Percentiles rank a stretch among this genome's conserved stretches.
phyloP scores from a whole-genome alignment of 257 asterid species.

The Gardenia jasminoides region DNA sequence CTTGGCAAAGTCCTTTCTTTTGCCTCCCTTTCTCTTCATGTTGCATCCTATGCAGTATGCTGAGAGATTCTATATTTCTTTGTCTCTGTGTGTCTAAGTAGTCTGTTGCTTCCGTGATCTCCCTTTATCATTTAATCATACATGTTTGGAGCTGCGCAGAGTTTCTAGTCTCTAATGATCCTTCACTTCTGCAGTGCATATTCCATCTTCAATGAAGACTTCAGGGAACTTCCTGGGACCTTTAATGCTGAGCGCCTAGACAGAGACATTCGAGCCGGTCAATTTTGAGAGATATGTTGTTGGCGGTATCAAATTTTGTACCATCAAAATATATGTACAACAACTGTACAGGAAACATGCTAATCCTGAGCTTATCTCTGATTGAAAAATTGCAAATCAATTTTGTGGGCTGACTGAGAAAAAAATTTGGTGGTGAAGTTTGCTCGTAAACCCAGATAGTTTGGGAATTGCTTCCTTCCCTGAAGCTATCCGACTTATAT shows the following conservation, averaged over 20 bases:
- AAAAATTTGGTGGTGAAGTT: not conserved
- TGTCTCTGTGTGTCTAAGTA: not conserved
- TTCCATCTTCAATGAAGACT: constrained; percentile 86
- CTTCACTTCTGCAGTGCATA: constrained; percentile 70
- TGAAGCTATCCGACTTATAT: too few relatives aligned
- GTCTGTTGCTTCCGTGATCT: not conserved
- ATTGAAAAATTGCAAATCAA: not conserved
- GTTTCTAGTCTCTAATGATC: not conserved
- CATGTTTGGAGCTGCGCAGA: not conserved
- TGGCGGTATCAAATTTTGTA: not conserved
- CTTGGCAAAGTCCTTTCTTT: not conserved
- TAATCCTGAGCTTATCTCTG: not conserved
- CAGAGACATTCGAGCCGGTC: constrained; percentile 82
- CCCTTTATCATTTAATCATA: not conserved
- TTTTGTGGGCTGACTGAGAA: not conserved
- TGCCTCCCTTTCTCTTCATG: not conserved
- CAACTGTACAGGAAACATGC: constrained; percentile 4
- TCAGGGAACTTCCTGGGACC: constrained; percentile 92
- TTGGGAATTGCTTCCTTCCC: not conserved
- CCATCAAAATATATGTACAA: not conserved
- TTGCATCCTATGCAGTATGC: not conserved
- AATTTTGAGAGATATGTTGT: constrained; percentile 40
- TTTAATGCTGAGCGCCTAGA: constrained; percentile 89
- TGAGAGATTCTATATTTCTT: not conserved
- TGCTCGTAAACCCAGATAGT: not conserved